Evolutionary conservation across 75 land plant genomes (phyloP).

Genomic region (Selaginella moellendorffii): DNA sequence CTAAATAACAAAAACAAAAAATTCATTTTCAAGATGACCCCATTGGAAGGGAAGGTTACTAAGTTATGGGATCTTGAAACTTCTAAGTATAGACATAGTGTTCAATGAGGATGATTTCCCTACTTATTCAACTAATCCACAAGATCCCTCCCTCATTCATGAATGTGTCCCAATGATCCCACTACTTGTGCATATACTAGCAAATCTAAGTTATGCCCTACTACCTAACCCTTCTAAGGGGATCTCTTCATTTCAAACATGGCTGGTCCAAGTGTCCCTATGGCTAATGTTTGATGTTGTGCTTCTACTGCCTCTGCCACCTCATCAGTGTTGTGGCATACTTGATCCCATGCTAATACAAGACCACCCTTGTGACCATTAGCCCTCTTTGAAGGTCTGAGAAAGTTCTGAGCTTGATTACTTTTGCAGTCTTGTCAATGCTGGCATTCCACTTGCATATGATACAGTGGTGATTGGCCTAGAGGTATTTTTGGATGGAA

Average conservation of each 20-base stretch:
- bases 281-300: neutral
- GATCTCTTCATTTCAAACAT: neutral
- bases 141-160: neutral
- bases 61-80: neutral
- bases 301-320: neutral
- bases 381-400: neutral
- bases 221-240: neutral
- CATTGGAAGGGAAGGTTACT: neutral
- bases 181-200: neutral
- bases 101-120: neutral
- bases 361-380: neutral
- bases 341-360: neutral
- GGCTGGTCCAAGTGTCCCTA: neutral
- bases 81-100: neutral
- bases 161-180: neutral
- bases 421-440: neutral
- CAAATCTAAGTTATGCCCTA: neutral
- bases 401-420: neutral
- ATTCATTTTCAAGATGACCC: neutral
- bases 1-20: neutral
- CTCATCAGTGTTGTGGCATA: neutral
- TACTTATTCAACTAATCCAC: neutral
- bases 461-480: neutral
- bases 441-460: neutral
- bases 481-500: neutral